A percentile compares a stretch with the other conserved stretches of the same genome.
phyloP scores from a whole-genome alignment of 176 grass and related monocot species.

The Raddia distichophylla region DNA sequence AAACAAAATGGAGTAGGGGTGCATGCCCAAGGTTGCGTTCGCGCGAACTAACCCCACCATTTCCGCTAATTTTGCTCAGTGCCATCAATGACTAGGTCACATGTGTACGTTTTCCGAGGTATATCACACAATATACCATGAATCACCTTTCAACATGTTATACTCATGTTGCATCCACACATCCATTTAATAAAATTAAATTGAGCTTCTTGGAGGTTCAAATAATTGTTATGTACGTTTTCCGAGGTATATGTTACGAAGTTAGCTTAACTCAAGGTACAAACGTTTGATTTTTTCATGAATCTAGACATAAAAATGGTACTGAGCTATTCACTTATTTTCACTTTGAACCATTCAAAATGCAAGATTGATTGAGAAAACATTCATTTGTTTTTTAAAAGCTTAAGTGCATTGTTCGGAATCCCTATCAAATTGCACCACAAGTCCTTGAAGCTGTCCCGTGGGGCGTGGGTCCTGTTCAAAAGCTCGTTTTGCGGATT shows the following conservation, averaged over 20 bases:
- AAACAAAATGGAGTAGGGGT: too few species aligned
- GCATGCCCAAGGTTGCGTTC: too few species aligned
- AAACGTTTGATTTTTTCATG: background rate
- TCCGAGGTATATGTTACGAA: background rate
- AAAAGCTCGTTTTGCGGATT: too few species aligned
- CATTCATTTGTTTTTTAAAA: slow-evolving; percentile 4
- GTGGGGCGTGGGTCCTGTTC: too few species aligned
- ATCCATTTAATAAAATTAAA: background rate
- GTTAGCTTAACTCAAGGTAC: background rate
- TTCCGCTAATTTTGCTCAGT: too few species aligned
- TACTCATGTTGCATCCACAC: background rate
- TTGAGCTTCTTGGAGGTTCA: too few species aligned
- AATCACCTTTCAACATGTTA: background rate
- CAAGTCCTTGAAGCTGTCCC: too few species aligned
- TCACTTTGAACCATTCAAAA: background rate
- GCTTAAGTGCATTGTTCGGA: slow-evolving; percentile 18
- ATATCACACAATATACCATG: background rate
- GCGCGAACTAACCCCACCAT: too few species aligned
- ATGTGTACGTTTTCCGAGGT: too few species aligned
- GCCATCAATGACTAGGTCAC: too few species aligned
- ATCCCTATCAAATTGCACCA: background rate
- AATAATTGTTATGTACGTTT: background rate
- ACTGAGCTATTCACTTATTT: background rate
- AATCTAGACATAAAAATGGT: background rate
- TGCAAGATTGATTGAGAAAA: background rate